Conservation (phyloP, 2,329 filamentous ascomycete genomes). For the Hypomyces rosellus region DNA sequence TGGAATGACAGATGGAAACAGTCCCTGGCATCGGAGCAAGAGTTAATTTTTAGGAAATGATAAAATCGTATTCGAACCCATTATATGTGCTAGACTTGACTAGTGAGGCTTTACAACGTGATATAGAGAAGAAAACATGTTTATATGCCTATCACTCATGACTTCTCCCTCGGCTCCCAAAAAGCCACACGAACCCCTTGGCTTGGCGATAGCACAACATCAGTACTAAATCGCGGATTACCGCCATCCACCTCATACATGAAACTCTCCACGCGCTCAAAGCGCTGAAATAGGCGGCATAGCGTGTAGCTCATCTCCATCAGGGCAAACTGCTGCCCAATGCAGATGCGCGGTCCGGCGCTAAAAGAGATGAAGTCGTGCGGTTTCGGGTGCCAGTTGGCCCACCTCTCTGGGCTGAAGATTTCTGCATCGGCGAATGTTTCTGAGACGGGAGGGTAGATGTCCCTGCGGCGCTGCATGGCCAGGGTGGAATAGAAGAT, state of each 20-base stretch:
- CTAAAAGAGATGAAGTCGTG: conserved; percentile 73
- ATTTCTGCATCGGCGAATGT: conserved; percentile 38
- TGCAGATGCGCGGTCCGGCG: conserved; percentile 64
- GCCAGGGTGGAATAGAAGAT: conserved; percentile 61
- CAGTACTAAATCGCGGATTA: conserved; percentile 46
- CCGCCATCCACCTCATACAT: conserved; percentile 52
- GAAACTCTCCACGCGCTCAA: conserved; percentile 53
- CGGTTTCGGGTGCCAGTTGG: conserved; percentile 52
- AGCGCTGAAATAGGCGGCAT: conserved; percentile 66
- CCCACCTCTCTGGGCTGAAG: conserved; percentile 64
- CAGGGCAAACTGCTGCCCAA: conserved; percentile 74
- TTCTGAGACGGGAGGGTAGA: conserved; percentile 48
- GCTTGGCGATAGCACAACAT: conserved; percentile 54
- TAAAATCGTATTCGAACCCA: background rate
- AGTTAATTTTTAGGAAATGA: too few relatives aligned
- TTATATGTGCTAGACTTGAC: background rate
- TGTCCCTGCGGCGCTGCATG: conserved; percentile 65
- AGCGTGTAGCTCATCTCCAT: conserved; percentile 71
- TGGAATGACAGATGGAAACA: too few relatives aligned
- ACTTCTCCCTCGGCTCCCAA: conserved; percentile 36
- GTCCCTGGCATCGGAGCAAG: too few relatives aligned
- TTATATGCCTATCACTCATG: background rate
- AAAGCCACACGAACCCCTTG: conserved; percentile 54
- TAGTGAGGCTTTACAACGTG: background rate
- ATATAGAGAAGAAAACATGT: background rate